Percentiles rank a stretch among this genome's conserved stretches.
These are phyloP conservation scores for Phytophthora sojae DNA, from an alignment of 352 stramenopile genomes.

Conservation along the genomic window DNA sequence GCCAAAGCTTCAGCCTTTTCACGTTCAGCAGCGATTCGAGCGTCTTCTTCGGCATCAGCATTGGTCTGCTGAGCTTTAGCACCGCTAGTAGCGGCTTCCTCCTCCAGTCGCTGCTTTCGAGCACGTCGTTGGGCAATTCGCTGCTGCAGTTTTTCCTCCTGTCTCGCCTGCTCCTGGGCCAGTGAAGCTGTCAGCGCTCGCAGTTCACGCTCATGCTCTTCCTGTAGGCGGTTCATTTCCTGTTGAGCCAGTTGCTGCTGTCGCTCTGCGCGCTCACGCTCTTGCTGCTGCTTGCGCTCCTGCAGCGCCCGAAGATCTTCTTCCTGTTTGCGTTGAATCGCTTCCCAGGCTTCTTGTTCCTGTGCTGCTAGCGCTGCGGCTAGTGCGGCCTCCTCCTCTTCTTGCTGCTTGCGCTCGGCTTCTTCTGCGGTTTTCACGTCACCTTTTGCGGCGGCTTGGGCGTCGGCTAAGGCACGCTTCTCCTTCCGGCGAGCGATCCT, in stretches of 20 bases:
- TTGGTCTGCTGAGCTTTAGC: slow-evolving; percentile 11
- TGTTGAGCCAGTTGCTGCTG: slow-evolving; percentile 59
- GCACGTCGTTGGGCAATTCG: slow-evolving; percentile 62
- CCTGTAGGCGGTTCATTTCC: slow-evolving; percentile 61
- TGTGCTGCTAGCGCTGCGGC: slow-evolving; percentile 37
- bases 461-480: slow-evolving; percentile 30
- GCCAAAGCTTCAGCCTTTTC: slow-evolving; percentile 28
- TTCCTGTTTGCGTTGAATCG: slow-evolving; percentile 50
- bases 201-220: slow-evolving; percentile 71
- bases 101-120: slow-evolving; percentile 53
- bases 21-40: slow-evolving; percentile 20
- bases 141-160: slow-evolving; percentile 75
- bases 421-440: slow-evolving; percentile 37
- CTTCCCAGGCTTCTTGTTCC: slow-evolving; percentile 44
- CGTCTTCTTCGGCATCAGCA: slow-evolving; percentile 22
- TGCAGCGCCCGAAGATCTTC: slow-evolving; percentile 46
- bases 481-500: slow-evolving; percentile 62
- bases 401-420: slow-evolving; percentile 41
- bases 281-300: slow-evolving; percentile 49
- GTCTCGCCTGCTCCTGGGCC: slow-evolving; percentile 59
- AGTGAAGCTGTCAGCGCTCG: slow-evolving; percentile 51
- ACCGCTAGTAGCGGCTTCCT: slow-evolving; percentile 32
- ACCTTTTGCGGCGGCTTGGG: slow-evolving; percentile 9
- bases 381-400: slow-evolving; percentile 36
- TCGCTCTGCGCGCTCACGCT: slow-evolving; percentile 25